A percentile compares a stretch with the other conserved stretches of the same genome.
phyloP scores from a whole-genome alignment of 1,284 basidiomycete species.

The Athelia sp. region DNA sequence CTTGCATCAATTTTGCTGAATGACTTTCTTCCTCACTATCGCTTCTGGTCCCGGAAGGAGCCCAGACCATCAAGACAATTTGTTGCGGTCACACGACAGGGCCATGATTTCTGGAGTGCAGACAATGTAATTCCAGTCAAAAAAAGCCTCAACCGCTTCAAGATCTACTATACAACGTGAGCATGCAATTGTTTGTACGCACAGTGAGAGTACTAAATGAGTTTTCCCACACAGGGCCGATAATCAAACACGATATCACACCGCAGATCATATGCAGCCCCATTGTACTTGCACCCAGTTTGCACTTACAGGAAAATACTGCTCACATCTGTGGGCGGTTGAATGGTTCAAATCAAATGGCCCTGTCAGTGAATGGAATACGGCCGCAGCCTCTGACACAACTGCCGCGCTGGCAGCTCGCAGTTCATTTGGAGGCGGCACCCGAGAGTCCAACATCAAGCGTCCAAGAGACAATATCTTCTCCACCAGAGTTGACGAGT shows the following conservation, averaged over 20 bases:
- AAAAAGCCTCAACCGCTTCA: background rate
- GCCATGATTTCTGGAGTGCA: background rate
- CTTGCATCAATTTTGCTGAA: background rate
- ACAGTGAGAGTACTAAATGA: background rate
- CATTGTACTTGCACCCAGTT: background rate
- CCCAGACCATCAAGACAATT: background rate
- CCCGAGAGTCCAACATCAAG: too few relatives aligned
- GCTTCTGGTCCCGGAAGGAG: background rate
- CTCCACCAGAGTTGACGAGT: too few relatives aligned
- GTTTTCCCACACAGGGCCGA: background rate
- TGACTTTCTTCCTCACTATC: constrained; percentile 1
- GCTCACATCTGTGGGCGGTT: background rate
- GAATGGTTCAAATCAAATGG: constrained; percentile 1
- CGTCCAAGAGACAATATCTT: too few relatives aligned
- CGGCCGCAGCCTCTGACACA: too few relatives aligned
- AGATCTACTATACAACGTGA: background rate
- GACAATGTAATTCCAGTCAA: background rate
- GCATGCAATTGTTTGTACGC: background rate
- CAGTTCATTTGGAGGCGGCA: too few relatives aligned
- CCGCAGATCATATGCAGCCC: background rate
- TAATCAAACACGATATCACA: background rate
- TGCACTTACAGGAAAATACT: background rate
- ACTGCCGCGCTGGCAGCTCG: too few relatives aligned
- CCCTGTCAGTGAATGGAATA: background rate
- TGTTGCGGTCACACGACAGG: background rate